phyloP scores from a whole-genome alignment of 768 basidiomycete genomes.

The Sistotremastrum niveocremeum region DNA sequence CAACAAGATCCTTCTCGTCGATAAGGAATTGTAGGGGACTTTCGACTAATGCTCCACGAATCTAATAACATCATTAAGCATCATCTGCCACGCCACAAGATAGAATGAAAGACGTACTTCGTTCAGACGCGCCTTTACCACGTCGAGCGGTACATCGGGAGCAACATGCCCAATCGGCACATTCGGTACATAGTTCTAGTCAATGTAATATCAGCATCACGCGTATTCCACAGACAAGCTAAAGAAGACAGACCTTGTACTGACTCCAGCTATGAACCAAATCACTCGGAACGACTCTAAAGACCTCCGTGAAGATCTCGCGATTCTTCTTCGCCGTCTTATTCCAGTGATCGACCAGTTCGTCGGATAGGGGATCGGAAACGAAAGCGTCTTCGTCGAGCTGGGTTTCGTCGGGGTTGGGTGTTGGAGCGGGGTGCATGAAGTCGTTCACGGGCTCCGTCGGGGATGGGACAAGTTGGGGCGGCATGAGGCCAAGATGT shows the following conservation, averaged over 20 bases:
- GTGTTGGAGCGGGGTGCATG: conserved; percentile 70
- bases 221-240: neutral
- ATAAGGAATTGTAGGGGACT: conserved; percentile 75
- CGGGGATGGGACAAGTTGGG: conserved; percentile 37
- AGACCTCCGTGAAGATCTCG: conserved; percentile 76
- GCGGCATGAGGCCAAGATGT: conserved; percentile 74
- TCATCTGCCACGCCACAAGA: no score
- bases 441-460: conserved; percentile 33
- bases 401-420: conserved; percentile 54
- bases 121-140: conserved; percentile 63
- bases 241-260: conserved; percentile 46
- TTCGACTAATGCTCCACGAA: conserved; percentile 64
- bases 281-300: conserved; percentile 79
- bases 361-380: conserved; percentile 64
- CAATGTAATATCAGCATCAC: neutral
- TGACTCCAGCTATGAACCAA: conserved; percentile 63
- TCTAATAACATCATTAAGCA: no score
- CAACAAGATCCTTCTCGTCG: conserved; percentile 59
- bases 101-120: conserved; percentile 20
- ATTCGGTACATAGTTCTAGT: conserved; percentile 62
- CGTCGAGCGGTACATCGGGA: conserved; percentile 46
- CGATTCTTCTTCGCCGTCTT: conserved; percentile 68
- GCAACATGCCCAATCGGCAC: conserved; percentile 73
- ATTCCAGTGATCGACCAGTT: conserved; percentile 45
- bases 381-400: conserved; percentile 48